Evolutionary conservation across 75 land plant genomes (phyloP), one percentile per base, ranked within the genome.

Genomic region (Selaginella tamariscina): DNA sequence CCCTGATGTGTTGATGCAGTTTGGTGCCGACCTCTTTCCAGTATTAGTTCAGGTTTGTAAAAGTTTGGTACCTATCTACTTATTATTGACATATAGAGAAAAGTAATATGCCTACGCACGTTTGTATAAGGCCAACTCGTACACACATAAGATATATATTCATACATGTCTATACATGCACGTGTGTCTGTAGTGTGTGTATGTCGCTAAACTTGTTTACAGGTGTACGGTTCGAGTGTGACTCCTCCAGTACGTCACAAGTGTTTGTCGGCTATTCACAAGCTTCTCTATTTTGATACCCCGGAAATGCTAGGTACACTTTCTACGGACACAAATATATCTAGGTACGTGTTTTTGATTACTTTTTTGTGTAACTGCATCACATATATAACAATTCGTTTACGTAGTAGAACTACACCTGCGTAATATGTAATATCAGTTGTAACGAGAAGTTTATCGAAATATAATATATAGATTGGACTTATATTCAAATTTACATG

Each of bases 161-260:
- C 70, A 54, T 67, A 24, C 32, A 63, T 65, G 26, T 29, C 13
- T 65, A 18, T 2, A 65, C 67, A 23, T 2, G 20, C 54, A 13
- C 18, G 54, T 13, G 18, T 13, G 11, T 49, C 18, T 49, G 11
- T 49, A 13, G 18, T 13, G 54, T 20, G n/a, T n/a, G n/a, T n/a
- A n/a, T n/a, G n/a, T n/a, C n/a, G n/a, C n/a, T n/a, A n/a, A n/a
- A 5, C 20, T 27, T n/a, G 11, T 1, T 33, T 24, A 22, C 72
- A 94, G 98, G 83, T 94, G 1, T 85, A 88, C 85, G 94, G 84
- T 0, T 94, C 98, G 21, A 88, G 95, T 72, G 92, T 88, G 33
- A 94, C 83, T 78, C 72, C 83, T 56, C 82, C 86, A 27, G 85
- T 89, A 39, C 89, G 98, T 5, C 89, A 94, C 65, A 88, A 83